phyloP scores from a whole-genome alignment of 306 rosid species.

The Parietaria judaica region DNA sequence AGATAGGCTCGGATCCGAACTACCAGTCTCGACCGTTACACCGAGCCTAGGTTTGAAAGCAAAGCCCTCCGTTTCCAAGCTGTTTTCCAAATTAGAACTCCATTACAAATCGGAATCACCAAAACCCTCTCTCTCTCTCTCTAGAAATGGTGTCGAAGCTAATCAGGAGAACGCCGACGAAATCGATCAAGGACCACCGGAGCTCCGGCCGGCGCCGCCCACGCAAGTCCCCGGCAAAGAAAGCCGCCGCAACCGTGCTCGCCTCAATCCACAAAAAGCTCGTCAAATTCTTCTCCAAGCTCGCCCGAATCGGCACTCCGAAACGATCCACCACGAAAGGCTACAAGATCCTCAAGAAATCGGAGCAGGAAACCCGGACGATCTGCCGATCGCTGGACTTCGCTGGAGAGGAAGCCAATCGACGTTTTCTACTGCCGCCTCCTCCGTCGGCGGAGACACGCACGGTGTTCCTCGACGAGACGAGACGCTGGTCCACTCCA shows the following conservation, averaged over 20 bases:
- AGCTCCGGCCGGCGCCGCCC: constrained; percentile 38
- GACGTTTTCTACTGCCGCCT: constrained; percentile 22
- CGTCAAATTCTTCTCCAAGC: constrained; percentile 56
- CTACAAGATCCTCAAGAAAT: constrained; percentile 51
- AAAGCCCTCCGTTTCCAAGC: background rate
- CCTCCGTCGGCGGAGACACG: constrained; percentile 18
- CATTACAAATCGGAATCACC: background rate
- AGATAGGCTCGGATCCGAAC: constrained; percentile 54
- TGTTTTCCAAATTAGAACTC: background rate
- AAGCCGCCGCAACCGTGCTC: constrained; percentile 38
- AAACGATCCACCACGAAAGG: constrained; percentile 23
- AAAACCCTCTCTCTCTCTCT: constrained; percentile 1
- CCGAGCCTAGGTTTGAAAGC: constrained; percentile 53
- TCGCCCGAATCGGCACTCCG: constrained; percentile 39
- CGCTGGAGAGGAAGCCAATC: background rate
- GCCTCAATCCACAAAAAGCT: constrained; percentile 72
- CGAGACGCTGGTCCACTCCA: constrained; percentile 72
- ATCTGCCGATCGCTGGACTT: constrained; percentile 40
- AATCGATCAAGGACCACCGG: constrained; percentile 42
- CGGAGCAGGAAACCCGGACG: constrained; percentile 5
- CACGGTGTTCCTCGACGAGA: constrained; percentile 74
- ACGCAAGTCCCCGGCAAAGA: constrained; percentile 47
- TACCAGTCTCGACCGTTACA: constrained; percentile 58
- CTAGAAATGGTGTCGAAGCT: constrained; percentile 62
- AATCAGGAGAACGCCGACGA: constrained; percentile 41